Percentiles rank a stretch among this genome's conserved stretches.
Conservation (phyloP, 371 early-diverging fungal species). For the Rhizopus arrhizus region DNA sequence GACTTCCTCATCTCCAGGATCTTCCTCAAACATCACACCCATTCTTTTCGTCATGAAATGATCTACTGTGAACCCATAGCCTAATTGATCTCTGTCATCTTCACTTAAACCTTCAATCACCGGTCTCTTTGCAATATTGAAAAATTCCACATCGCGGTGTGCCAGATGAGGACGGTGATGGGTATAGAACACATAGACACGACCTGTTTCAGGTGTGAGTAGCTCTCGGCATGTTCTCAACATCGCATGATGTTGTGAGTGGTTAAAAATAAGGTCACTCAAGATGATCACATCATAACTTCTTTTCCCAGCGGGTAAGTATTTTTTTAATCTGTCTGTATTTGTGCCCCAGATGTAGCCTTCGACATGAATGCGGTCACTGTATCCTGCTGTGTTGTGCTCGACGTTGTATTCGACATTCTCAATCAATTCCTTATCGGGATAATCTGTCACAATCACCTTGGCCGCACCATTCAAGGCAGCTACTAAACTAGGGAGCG, state of each 20-base stretch:
- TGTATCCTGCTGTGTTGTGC: slow-evolving; percentile 34
- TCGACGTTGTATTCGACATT: slow-evolving; percentile 75
- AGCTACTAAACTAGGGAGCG: slow-evolving; percentile 81
- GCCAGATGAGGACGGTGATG: slow-evolving; percentile 74
- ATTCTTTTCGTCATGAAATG: slow-evolving; percentile 70
- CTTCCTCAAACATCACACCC: slow-evolving; percentile 88
- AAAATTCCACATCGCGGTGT: slow-evolving; percentile 80
- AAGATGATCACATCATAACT: slow-evolving; percentile 83
- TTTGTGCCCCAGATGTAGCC: slow-evolving; percentile 90
- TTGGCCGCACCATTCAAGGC: slow-evolving; percentile 73
- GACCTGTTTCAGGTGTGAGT: slow-evolving; percentile 60
- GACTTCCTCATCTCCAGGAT: slow-evolving; percentile 79
- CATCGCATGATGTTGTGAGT: slow-evolving; percentile 77
- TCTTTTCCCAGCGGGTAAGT: slow-evolving; percentile 30
- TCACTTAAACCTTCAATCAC: slow-evolving; percentile 35
- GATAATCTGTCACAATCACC: slow-evolving; percentile 90
- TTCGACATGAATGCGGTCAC: slow-evolving; percentile 12
- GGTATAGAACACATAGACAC: slow-evolving; percentile 69
- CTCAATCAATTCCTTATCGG: slow-evolving; percentile 77
- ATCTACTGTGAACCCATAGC: slow-evolving; percentile 73
- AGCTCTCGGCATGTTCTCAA: slow-evolving; percentile 67
- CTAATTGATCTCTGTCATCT: slow-evolving; percentile 58
- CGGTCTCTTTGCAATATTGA: slow-evolving; percentile 69
- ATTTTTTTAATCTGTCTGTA: slow-evolving; percentile 48
- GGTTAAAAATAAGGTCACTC: slow-evolving; percentile 92